Evolutionary conservation across 2,329 filamentous ascomycete species (phyloP).

Genomic region (Penicillium verrucosum): DNA sequence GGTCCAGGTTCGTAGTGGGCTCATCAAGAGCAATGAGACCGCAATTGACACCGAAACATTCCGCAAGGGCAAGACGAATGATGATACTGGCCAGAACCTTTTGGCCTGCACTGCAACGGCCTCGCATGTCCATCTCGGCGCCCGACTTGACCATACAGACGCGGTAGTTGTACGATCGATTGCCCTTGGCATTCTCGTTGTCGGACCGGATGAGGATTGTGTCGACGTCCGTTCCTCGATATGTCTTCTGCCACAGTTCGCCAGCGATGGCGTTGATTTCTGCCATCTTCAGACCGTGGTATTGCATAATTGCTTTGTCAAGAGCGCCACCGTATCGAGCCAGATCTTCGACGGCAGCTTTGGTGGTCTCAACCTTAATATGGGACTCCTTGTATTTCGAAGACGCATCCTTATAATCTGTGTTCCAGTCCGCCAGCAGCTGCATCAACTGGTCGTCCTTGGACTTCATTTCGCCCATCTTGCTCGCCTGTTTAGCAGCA

Average conservation of each 20-base stretch:
- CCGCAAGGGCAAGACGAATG: slow-evolving; percentile 90
- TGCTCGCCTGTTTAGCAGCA: slow-evolving; percentile 67
- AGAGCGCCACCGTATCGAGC: slow-evolving; percentile 77
- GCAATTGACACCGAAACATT: slow-evolving; percentile 95
- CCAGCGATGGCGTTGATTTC: slow-evolving; percentile 94
- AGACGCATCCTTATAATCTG: slow-evolving; percentile 80
- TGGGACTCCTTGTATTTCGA: slow-evolving; percentile 79
- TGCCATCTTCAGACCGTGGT: slow-evolving; percentile 94
- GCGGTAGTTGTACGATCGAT: slow-evolving; percentile 92
- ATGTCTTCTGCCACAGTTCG: slow-evolving; percentile 95
- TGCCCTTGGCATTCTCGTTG: slow-evolving; percentile 69
- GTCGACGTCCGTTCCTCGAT: slow-evolving; percentile 95
- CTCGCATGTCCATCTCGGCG: slow-evolving; percentile 98
- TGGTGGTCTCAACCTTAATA: slow-evolving; percentile 86
- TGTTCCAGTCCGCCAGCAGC: slow-evolving; percentile 74
- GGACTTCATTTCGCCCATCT: slow-evolving; percentile 75
- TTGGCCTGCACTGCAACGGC: slow-evolving; percentile 92
- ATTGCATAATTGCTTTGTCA: slow-evolving; percentile 96
- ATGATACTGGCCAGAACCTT: slow-evolving; percentile 97
- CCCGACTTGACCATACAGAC: slow-evolving; percentile 97
- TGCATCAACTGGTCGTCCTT: slow-evolving; percentile 77
- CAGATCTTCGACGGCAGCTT: slow-evolving; percentile 87
- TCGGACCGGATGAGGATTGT: slow-evolving; percentile 94
- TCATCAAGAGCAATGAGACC: slow-evolving; percentile 96
- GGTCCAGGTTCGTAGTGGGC: slow-evolving; percentile 93